These are phyloP conservation scores for Xylaria digitata DNA, from an alignment of 2,329 filamentous ascomycete species.

Conservation along the genomic window DNA sequence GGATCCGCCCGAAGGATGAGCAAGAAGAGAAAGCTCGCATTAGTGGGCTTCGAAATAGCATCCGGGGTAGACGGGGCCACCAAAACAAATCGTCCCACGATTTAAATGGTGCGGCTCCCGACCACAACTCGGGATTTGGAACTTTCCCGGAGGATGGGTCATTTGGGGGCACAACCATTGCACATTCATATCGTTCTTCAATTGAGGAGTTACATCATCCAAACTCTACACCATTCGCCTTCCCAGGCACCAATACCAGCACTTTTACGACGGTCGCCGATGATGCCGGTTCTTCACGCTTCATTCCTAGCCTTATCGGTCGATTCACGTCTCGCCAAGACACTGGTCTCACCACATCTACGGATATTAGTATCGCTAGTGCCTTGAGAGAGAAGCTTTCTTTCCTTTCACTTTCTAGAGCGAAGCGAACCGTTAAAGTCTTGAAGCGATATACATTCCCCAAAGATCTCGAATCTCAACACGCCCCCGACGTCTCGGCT, in stretches of 20 bases:
- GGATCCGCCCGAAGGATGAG: conserved; percentile 63
- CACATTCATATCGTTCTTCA: conserved; percentile 43
- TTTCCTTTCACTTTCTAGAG: conserved; percentile 38
- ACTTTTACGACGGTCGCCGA: neutral
- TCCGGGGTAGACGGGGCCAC: conserved; percentile 48
- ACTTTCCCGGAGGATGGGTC: conserved; percentile 36
- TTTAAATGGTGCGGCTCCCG: conserved; percentile 29
- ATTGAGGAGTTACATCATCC: conserved; percentile 35
- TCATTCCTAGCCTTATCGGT: conserved; percentile 22
- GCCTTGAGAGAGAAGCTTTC: conserved; percentile 43
- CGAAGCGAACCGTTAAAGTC: conserved; percentile 41
- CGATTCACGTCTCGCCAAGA: conserved; percentile 40
- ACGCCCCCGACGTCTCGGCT: conserved; percentile 27
- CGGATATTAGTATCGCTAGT: conserved; percentile 45
- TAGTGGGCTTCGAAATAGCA: conserved; percentile 51
- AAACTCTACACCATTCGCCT: conserved; percentile 11
- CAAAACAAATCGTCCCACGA: conserved; percentile 45
- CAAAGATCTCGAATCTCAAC: conserved; percentile 41
- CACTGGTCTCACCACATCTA: conserved; percentile 46
- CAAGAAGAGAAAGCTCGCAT: conserved; percentile 65
- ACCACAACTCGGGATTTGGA: conserved; percentile 34
- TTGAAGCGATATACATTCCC: conserved; percentile 50
- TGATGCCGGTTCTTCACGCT: conserved; percentile 16
- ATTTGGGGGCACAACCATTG: conserved; percentile 42
- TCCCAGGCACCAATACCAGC: conserved; percentile 7